Base-by-base conservation (phyloP, 78 protist species). In the Bigelowiella natans region DNA sequence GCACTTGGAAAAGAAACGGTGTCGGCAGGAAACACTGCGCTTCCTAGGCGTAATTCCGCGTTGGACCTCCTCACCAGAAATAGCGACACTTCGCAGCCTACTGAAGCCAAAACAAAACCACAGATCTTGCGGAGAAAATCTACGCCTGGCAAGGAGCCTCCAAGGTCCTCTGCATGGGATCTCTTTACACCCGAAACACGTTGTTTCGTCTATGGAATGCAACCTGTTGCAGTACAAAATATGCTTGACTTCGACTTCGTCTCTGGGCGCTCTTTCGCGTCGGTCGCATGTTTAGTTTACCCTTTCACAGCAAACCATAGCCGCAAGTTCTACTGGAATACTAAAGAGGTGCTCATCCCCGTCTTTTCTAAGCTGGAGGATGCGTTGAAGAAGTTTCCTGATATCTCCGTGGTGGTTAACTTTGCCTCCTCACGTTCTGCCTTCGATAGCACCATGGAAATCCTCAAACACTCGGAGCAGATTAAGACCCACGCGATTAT, bases 231-330 rank as follows among this genome's bases (percentile, higher is more conserved):
- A n/a, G 91, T 89, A 39, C 91, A 89, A 85, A 89, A 89, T n/a
- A 95, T 95, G 98, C 97, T 97, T 36, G 99, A 97, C 94, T 97
- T 97, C 83, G 99, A 97, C 95, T 91, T 85, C 90, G 89, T 95
- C 37, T 93, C 96, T 86, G 73, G 90, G 64, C 94, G 98, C 31
- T 94, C 91, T 36, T 89, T 37, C 37, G 95, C 97, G 34, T 96
- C 97, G 1, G 98, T 97, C 2, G 97, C 97, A 36, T 97, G 96
- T 83, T 92, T 96, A 89, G 38, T 89, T 38, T 89, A 89, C 86
- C 88, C 84, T 26, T 89, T 89, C n/a, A 28, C 51, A 29, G 91
- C 89, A 1, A 73, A 83, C 83, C 95, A 93, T 91, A 36, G 88
- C 30, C 96, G 95, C 82, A 95, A 96, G 90, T 95, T 95, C 88